A percentile compares a stretch with the other conserved stretches of the same genome.
These are phyloP conservation scores for Penicillium cinerascens DNA, from an alignment of 495 filamentous ascomycete species.

Conservation along the genomic window DNA sequence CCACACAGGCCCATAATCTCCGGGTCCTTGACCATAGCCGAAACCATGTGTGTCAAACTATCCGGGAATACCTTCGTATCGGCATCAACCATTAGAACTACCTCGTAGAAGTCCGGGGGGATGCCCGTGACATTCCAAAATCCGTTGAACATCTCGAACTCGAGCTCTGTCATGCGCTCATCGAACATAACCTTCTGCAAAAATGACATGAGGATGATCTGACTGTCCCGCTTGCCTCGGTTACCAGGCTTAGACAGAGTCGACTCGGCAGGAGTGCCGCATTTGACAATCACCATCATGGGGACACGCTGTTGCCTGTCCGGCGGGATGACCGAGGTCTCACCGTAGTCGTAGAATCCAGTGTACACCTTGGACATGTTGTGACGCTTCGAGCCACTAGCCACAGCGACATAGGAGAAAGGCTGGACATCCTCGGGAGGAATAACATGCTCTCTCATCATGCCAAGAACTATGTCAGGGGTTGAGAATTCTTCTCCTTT, in stretches of 20 bases:
- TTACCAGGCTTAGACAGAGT: constrained; percentile 86
- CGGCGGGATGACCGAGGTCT: constrained; percentile 67
- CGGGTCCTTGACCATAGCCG: constrained; percentile 98
- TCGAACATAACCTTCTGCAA: constrained; percentile 99
- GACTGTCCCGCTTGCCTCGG: constrained; percentile 95
- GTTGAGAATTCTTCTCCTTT: constrained; percentile 84
- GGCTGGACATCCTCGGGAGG: constrained; percentile 74
- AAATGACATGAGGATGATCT: constrained; percentile 99
- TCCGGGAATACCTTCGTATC: constrained; percentile 99
- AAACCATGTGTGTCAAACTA: constrained; percentile 96
- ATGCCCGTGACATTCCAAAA: constrained; percentile 98
- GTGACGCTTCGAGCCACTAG: constrained; percentile 93
- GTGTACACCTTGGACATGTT: constrained; percentile 99
- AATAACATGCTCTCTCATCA: constrained; percentile 90
- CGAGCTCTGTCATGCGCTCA: constrained; percentile 99
- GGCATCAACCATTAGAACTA: constrained; percentile 97
- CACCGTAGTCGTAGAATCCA: constrained; percentile 96
- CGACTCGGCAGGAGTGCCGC: constrained; percentile 85
- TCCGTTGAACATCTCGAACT: constrained; percentile 99
- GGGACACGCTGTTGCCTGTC: constrained; percentile 98
- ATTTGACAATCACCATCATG: constrained; percentile 97
- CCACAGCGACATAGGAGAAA: constrained; percentile 96
- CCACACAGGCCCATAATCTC: constrained; percentile 99
- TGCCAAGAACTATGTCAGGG: constrained; percentile 82
- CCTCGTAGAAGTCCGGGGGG: constrained; percentile 94